A percentile compares a stretch with the other conserved stretches of the same genome.
phyloP scores from a whole-genome alignment of 371 early-diverging fungal genomes.

The Mortierella sp. region DNA sequence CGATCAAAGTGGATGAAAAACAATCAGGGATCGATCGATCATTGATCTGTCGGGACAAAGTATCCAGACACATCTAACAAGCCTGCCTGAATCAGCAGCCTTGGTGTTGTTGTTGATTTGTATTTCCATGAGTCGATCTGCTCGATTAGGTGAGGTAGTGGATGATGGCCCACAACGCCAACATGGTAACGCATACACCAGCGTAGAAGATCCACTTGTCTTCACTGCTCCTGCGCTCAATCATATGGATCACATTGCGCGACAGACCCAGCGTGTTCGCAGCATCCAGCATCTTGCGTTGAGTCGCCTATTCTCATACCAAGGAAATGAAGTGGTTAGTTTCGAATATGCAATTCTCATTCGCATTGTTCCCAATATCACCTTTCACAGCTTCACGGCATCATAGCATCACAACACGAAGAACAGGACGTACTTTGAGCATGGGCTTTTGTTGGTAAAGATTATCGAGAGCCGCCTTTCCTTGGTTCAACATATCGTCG shows the following conservation, averaged over 20 bases:
- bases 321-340: neutral
- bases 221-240: slow-evolving; percentile 84
- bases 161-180: slow-evolving; percentile 73
- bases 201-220: slow-evolving; percentile 89
- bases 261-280: slow-evolving; percentile 89
- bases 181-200: slow-evolving; percentile 74
- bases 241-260: slow-evolving; percentile 85
- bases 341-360: neutral
- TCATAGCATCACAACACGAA: neutral
- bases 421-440: slow-evolving; percentile 74
- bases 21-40: neutral
- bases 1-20: neutral
- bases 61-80: neutral
- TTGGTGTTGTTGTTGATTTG: neutral
- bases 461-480: slow-evolving; percentile 77
- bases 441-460: slow-evolving; percentile 84
- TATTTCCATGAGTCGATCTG: too few species aligned
- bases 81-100: neutral
- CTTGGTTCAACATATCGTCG: slow-evolving; percentile 83
- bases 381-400: neutral
- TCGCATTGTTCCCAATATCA: neutral
- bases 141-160: slow-evolving; percentile 68
- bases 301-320: slow-evolving; percentile 70
- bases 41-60: neutral
- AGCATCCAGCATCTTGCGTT: slow-evolving; percentile 81